Evolutionary conservation across 192 early-diverging fungal species (phyloP).

Genomic region (Coemansia asiatica): DNA sequence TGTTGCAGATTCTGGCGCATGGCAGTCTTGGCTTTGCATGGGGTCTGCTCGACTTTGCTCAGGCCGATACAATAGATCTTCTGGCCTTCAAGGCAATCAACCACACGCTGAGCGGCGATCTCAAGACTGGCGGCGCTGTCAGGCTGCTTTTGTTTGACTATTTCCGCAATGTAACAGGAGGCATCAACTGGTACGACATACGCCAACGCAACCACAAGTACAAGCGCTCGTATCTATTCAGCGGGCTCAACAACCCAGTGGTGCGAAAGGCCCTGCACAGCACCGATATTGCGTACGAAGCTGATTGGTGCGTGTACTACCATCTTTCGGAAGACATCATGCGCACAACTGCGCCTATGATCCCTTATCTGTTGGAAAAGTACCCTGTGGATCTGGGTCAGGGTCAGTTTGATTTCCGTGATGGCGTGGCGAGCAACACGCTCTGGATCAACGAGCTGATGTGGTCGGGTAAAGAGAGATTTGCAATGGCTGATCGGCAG

Average conservation of each 20-base stretch:
- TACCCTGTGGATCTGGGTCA: conserved; percentile 68
- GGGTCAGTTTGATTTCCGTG: conserved; percentile 83
- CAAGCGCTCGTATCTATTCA: conserved; percentile 62
- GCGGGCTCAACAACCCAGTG: conserved; percentile 57
- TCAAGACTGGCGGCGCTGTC: conserved; percentile 49
- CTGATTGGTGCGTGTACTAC: conserved; percentile 58
- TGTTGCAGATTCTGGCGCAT: conserved; percentile 48
- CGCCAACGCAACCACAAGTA: conserved; percentile 64
- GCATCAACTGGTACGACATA: conserved; percentile 78
- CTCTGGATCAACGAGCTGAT: conserved; percentile 67
- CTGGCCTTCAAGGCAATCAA: conserved; percentile 50
- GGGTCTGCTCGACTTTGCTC: conserved; percentile 40
- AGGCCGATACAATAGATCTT: conserved; percentile 45
- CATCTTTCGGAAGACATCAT: conserved; percentile 64
- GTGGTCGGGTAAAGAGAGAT: conserved; percentile 53
- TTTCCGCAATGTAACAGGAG: conserved; percentile 66
- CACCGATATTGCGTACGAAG: conserved; percentile 48
- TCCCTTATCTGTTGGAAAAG: conserved; percentile 59
- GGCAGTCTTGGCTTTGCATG: conserved; percentile 45
- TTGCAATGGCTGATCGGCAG: conserved; percentile 56
- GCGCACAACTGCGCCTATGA: conserved; percentile 59
- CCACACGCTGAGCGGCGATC: conserved; percentile 46
- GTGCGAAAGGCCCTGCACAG: conserved; percentile 65
- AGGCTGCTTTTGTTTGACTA: conserved; percentile 64
- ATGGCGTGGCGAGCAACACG: conserved; percentile 65